Evolutionary conservation across 805 yeast genomes (phyloP), one percentile per base, ranked within the genome.

Genomic region (Sugiyamaella marilandica): DNA sequence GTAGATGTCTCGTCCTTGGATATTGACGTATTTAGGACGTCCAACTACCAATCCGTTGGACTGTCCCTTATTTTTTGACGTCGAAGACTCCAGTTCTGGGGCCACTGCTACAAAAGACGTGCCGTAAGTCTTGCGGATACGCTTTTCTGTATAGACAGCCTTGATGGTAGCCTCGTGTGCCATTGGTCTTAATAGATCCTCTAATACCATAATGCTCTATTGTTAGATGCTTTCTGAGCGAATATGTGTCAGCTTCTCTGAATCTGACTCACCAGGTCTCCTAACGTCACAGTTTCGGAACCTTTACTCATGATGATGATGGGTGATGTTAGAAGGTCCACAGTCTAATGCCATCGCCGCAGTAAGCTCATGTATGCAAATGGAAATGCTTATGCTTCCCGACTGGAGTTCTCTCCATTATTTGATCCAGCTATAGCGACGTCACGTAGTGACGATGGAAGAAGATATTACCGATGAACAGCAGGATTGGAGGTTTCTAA

Each of bases 1-100:
- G 51, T 78, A 60, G 45, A 76, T 61, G 66, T 76, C 68, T 51
- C 74, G 50, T 34, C 81, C 66, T 60, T 67, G 63, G 10, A 57
- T 35, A 10, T 41, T 54, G 16, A 53, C 52, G 9, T 61, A 52
- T 29, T 52, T 37, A 1, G 65, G 47, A 7, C 70, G 55, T 36
- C 60, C 61, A 19, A 49, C 55, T 14, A 65, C 58, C 51, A 51
- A 59, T 11, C 55, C 35, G 10, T 45, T 33, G 11, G 47, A 36
- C 7, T 32, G 47, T 5, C 45, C 36, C 19, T 44, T 45, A 11
- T 49, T n/a, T 29, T 31, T 48, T 5, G 53, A 34, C 2, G n/a
- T 33, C 8, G 48, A 53, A 16, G 24, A 16, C 5, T 13, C 34
- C 16, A 47, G n/a, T 14, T 35, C 44, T 8, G 51, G 53, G 8